Base-by-base conservation (phyloP, 768 basidiomycete genomes). In the Boletus coccyginus region DNA sequence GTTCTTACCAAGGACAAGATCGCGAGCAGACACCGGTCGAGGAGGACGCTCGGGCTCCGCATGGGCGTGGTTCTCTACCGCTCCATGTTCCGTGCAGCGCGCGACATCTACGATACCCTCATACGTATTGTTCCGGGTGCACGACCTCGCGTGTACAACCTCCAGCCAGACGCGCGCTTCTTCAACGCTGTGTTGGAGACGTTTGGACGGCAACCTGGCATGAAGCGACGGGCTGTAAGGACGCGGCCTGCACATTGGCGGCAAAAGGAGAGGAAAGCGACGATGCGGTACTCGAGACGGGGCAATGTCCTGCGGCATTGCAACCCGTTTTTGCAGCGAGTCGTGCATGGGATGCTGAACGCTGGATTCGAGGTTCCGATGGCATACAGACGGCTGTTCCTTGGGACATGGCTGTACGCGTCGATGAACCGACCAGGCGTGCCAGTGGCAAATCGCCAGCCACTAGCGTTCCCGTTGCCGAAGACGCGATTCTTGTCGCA, bases 181-280 rank as follows among this genome's bases (percentile, higher is more conserved):
- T 89, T 85, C 72, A 88, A 87, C 52, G 83, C 83, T 2, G 74
- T 82, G 10, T 70, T 90, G 13, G 68, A 73, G 11, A 70, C 86
- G 45, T 76, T 79, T 38, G 64, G 70, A 17, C 66, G 68, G 12
- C 64, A 64, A 14, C 53, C 64, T 24, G 40, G 45, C 11, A 64
- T 47, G 63, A 41, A 54, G 51, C 65, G 50, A 33, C 70, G 65
- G 31, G 54, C 55, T 19, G 47, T 35, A 2, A 58, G 53, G 38
- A 60, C 54, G 1, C 27, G 50, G 3, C 71, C 62, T 5, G 39
- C 71, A 8, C 64, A 64, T 47, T 74, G 70, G 73, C 62, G 67
- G 44, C 68, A 68, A 24, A 69, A 66, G 50, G 58, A 75, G 32
- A 57, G 63, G 31, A 54, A 48, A 8, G 73, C 74, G 9, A 66